Evolutionary conservation across 306 rosid species (phyloP).

Genomic region (Dalbergia cochinchinensis): DNA sequence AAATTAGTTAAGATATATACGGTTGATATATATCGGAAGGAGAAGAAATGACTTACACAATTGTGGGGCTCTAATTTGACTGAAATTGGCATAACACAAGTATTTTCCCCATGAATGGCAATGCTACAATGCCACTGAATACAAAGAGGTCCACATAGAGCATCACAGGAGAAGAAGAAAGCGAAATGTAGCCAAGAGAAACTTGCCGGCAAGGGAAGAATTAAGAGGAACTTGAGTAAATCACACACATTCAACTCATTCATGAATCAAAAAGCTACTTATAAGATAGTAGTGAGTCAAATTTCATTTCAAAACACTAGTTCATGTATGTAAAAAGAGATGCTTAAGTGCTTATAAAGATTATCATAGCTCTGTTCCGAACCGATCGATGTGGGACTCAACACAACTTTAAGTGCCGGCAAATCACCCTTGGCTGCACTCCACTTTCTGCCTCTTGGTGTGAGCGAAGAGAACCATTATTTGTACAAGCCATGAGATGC

Average conservation of each 20-base stretch:
- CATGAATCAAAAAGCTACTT: background rate
- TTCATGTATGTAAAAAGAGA: too few species aligned
- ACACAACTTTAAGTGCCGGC: slow-evolving; percentile 8
- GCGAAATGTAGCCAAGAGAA: slow-evolving; percentile 43
- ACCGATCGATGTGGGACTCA: too few species aligned
- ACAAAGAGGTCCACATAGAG: background rate
- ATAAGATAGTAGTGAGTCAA: too few species aligned
- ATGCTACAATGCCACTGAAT: background rate
- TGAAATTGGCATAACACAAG: too few species aligned
- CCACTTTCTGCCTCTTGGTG: slow-evolving; percentile 46
- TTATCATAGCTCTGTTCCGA: too few species aligned
- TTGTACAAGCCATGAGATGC: background rate
- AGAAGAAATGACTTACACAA: too few species aligned
- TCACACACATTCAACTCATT: background rate
- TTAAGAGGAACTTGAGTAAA: background rate
- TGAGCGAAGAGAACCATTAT: slow-evolving; percentile 29
- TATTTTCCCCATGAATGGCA: background rate
- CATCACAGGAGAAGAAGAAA: slow-evolving; percentile 48
- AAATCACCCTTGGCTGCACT: slow-evolving; percentile 57
- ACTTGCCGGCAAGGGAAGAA: slow-evolving; percentile 39
- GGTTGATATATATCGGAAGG: too few species aligned
- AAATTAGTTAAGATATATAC: too few species aligned
- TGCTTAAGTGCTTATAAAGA: too few species aligned
- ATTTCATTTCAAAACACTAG: too few species aligned
- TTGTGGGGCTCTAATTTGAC: too few species aligned